Evolutionary conservation across 1,284 basidiomycete genomes (phyloP), one percentile per base, ranked within the genome.

Genomic region (Ceratobasidium sp.): DNA sequence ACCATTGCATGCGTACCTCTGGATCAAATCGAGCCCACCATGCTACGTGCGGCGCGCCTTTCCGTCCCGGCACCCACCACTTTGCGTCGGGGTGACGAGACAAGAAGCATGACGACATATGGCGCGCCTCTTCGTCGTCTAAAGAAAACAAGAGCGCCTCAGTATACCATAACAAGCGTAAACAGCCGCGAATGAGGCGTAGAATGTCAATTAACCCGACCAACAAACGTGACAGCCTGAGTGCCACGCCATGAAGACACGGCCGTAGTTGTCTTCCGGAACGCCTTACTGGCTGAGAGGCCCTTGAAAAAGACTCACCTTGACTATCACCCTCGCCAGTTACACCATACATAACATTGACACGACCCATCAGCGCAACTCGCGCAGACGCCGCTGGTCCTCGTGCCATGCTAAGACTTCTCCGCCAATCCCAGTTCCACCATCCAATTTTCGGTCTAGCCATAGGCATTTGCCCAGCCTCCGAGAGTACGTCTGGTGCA

Each of bases 311-410:
- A 28, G n/a, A 71, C 70, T 55, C 56, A 72, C 70, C 56, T 26
- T 60, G 56, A 15, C 13, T 72, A 12, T 79, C 64, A 12, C 75
- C 77, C 26, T 64, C 40, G 44, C 66, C 77, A n/a, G 80, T 71
- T 23, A 80, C 66, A 13, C 76, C 58, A 15, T 70, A 72, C 56
- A 78, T 49, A 18, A 80, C 63, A n/a, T 56, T 80, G 20, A 81
- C 78, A 20, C 49, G 77, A 0, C 86, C 87, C 53, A 86, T 86
- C 53, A 87, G 83, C 6, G 86, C 83, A 4, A 86, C 86, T 51
- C 87, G 79, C 82, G 84, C 78, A 72, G 80, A 2, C 79, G 80
- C 72, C 79, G 82, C 69, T 28, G 76, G 72, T 26, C 70, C 70
- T 61, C 70, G 55, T 18, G n/a, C 56, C 26, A 58, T 6, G 12